Conservation (phyloP, 2,329 filamentous ascomycete genomes). For the Curvularia hawaiiensis region DNA sequence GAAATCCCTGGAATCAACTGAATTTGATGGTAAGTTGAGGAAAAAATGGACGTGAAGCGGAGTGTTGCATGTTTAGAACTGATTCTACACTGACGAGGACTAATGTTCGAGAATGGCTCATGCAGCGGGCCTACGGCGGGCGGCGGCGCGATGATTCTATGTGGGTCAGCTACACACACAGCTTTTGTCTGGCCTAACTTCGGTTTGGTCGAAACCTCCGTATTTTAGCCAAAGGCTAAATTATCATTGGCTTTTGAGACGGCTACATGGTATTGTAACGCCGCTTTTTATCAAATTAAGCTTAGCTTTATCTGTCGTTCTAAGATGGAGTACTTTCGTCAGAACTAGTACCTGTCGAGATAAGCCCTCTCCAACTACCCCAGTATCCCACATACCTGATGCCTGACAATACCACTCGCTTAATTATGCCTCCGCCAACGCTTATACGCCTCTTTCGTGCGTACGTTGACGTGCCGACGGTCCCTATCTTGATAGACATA, state of each 20-base stretch:
- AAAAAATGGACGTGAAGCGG: neutral
- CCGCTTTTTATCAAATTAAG: no score
- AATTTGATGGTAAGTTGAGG: neutral
- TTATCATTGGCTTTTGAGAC: no score
- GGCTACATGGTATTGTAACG: no score
- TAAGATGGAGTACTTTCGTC: no score
- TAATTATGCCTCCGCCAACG: neutral
- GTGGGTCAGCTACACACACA: no score
- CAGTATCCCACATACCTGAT: neutral
- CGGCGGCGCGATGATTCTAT: constrained; percentile 14
- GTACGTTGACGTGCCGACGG: constrained; percentile 16
- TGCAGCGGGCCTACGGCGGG: constrained; percentile 25
- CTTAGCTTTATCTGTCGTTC: no score
- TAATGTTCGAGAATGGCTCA: constrained; percentile 6
- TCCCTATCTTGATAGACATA: constrained; percentile 21
- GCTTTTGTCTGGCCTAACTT: no score
- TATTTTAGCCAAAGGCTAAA: no score
- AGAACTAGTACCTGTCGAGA: constrained; percentile 2
- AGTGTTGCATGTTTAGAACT: neutral
- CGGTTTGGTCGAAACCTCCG: no score
- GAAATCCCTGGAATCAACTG: neutral
- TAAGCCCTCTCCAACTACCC: constrained; percentile 1
- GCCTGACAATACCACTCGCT: neutral
- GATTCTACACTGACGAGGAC: constrained; percentile 9
- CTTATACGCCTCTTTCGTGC: neutral